These are phyloP conservation scores for Filobasidium uniguttulatum DNA, from an alignment of 1,284 basidiomycete genomes.

Conservation along the genomic window DNA sequence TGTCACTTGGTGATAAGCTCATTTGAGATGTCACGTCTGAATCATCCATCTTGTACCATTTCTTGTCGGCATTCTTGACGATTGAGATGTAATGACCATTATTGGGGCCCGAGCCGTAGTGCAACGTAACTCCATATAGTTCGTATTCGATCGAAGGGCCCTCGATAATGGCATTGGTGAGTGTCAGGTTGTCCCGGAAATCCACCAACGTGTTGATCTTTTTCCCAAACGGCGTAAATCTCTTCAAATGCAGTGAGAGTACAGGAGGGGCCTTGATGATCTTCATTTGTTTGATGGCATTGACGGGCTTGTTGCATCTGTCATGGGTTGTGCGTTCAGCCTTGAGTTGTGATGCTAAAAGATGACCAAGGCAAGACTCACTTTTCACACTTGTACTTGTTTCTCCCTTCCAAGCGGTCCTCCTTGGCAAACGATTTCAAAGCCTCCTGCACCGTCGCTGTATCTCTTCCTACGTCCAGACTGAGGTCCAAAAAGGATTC, in stretches of 20 bases:
- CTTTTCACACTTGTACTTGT: constrained; percentile 99
- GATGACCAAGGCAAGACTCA: constrained; percentile 39
- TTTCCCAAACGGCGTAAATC: constrained; percentile 72
- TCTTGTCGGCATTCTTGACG: constrained; percentile 56
- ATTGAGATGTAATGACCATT: constrained; percentile 92
- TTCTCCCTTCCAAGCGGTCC: constrained; percentile 71
- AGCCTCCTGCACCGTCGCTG: constrained; percentile 55
- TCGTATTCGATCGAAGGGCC: constrained; percentile 43
- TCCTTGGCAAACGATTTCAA: constrained; percentile 68
- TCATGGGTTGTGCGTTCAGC: constrained; percentile 20
- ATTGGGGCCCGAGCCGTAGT: constrained; percentile 81
- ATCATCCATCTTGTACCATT: constrained; percentile 86
- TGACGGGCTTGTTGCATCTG: constrained; percentile 77
- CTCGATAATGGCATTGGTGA: constrained; percentile 37
- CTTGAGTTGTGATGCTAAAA: background rate
- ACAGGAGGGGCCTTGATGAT: constrained; percentile 75
- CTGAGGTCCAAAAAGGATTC: constrained; percentile 90
- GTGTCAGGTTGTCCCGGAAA: constrained; percentile 64
- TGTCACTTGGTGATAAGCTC: background rate
- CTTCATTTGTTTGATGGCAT: constrained; percentile 76
- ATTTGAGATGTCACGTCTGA: constrained; percentile 34
- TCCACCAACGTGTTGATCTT: constrained; percentile 67
- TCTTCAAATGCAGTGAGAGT: constrained; percentile 93
- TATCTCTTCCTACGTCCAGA: constrained; percentile 58
- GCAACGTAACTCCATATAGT: constrained; percentile 83